Base-by-base conservation (phyloP, 2,329 filamentous ascomycete species). In the Claviceps spartinae region DNA sequence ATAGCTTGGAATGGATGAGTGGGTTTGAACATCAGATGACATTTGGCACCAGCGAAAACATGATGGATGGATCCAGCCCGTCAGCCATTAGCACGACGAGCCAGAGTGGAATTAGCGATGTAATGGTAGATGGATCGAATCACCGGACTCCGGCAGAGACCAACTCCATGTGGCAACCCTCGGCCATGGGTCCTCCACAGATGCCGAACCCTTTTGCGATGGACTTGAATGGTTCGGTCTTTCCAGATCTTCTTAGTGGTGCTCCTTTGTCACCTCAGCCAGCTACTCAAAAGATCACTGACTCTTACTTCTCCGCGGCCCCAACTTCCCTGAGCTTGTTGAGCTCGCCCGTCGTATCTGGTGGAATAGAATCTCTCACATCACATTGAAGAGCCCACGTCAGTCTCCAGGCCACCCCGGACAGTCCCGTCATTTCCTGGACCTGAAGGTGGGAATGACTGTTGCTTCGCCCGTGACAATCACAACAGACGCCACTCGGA, bases 11-110 rank as follows among this genome's bases (percentile, higher is more conserved):
- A 60, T 97, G 89, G 89, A 62, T 80, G 56, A 83, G 83, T 54
- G 85, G 85, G 22, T 86, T 95, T 64, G 88, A 93, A 57, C 81
- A 84, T 61, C 81, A 86, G 46, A 80, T 91, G 74, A 79, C 79
- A 7, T 82, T 88, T 65, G 77, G 76, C 60, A 71, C 74, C 52
- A 85, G 85, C 61, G 89, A 95, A 60, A 85, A 83, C 58, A 88
- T 87, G 30, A 79, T 96, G 51, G 91, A 95, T 61, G 89, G 86
- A 54, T 97, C 93, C 11, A 97, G 93, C 14, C 93, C 93, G 16
- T 97, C 93, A 8, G 89, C 89, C 47, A 91, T 97, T 66, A 97
- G 91, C 71, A 95, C 88, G 44, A 88, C 87, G 54, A 97, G 90
- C 68, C 90, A 94, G 63, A 91, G 86, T 65, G 87, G 85, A 49